Conservation (phyloP, 306 rosid species). For the Vachellia pachyceras region DNA sequence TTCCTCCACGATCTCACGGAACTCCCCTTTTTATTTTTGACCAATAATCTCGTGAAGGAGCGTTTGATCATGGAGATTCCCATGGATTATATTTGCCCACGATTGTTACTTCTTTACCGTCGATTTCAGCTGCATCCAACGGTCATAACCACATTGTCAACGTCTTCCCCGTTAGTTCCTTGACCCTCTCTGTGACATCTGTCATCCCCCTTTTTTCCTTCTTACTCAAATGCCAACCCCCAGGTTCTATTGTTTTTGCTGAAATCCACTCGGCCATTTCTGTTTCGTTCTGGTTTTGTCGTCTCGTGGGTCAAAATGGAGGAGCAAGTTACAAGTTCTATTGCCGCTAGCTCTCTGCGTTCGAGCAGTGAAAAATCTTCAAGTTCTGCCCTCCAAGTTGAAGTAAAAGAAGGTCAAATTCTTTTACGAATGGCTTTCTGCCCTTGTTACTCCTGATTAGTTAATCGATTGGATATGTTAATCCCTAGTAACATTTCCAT, state of each 20-base stretch:
- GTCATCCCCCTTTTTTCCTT: neutral
- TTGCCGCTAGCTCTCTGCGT: constrained; percentile 66
- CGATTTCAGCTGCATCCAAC: constrained; percentile 39
- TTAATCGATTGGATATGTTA: neutral
- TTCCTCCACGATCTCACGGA: constrained; percentile 55
- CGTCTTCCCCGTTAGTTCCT: neutral
- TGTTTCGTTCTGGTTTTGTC: neutral
- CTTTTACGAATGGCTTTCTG: neutral
- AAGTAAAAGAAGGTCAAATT: constrained; percentile 58
- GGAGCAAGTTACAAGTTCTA: constrained; percentile 59
- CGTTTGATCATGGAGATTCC: constrained; percentile 66
- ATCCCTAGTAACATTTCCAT: neutral
- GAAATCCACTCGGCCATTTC: neutral
- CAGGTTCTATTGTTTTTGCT: neutral
- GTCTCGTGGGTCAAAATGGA: constrained; percentile 47
- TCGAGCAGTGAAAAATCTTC: constrained; percentile 78
- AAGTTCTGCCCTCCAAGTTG: constrained; percentile 64
- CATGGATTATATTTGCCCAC: constrained; percentile 72
- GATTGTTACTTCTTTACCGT: constrained; percentile 37
- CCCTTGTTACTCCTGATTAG: neutral
- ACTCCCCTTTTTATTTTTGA: neutral
- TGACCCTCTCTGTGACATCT: neutral
- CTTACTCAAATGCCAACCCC: neutral
- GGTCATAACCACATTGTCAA: constrained; percentile 10
- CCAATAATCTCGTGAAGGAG: constrained; percentile 5